Conservation (phyloP, 2,329 filamentous ascomycete species). For the Aspergillus pseudotamarii region DNA sequence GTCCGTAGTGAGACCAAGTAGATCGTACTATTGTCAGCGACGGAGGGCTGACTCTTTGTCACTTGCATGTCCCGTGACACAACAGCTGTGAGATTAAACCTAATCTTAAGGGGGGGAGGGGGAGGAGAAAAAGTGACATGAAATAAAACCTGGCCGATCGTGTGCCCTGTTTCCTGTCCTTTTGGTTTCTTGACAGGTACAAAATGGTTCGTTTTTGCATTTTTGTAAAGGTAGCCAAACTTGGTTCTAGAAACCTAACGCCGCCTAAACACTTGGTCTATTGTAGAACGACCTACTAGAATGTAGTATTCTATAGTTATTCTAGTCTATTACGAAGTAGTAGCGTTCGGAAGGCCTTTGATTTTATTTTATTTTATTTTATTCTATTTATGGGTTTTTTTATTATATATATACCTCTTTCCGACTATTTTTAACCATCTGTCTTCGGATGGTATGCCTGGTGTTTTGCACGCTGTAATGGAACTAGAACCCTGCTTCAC, state of each 20-base stretch:
- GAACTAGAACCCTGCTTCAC: not conserved
- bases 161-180: not conserved
- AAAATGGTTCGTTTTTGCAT: not conserved
- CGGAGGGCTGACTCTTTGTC: not conserved
- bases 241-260: not conserved
- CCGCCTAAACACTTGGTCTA: not conserved
- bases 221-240: not conserved
- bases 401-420: too few species aligned
- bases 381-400: too few species aligned
- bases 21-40: not conserved
- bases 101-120: not conserved
- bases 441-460: too few species aligned
- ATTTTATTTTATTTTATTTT: too few species aligned
- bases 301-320: not conserved
- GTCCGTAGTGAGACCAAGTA: not conserved
- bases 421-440: too few species aligned
- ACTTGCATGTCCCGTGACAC: constrained; percentile 2
- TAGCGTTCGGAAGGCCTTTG: too few species aligned
- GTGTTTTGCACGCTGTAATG: too few species aligned
- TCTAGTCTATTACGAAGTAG: too few species aligned
- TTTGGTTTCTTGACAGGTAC: not conserved
- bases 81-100: not conserved
- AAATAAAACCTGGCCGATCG: not conserved
- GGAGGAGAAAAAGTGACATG: not conserved
- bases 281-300: not conserved